Evolutionary conservation across 345 rosid species (phyloP).

Genomic region (Lumnitzera racemosa): DNA sequence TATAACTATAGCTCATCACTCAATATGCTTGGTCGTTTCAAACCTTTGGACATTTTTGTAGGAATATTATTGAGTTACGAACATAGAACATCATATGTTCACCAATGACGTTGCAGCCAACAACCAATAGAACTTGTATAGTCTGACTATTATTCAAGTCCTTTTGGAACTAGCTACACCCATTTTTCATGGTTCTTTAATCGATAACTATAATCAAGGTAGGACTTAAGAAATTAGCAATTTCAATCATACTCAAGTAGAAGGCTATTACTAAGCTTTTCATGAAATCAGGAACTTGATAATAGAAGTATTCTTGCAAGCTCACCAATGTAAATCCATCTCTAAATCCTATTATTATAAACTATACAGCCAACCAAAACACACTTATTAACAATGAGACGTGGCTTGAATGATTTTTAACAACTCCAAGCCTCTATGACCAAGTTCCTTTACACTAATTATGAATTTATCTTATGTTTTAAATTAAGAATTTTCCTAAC

Average conservation of each 20-base stretch:
- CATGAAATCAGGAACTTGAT: constrained; percentile 96
- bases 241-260: constrained; percentile 75
- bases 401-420: constrained; percentile 18
- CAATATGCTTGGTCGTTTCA: not conserved
- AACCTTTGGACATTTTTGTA: constrained; percentile 70
- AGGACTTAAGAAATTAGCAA: constrained; percentile 67
- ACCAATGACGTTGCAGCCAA: constrained; percentile 40
- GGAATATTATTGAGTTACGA: constrained; percentile 51
- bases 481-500: no score
- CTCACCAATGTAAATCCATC: constrained; percentile 89
- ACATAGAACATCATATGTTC: constrained; percentile 42
- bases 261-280: constrained; percentile 88
- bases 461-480: constrained; percentile 16
- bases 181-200: constrained; percentile 30
- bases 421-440: constrained; percentile 24
- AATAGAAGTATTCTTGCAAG: constrained; percentile 84
- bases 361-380: constrained; percentile 84
- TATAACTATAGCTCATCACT: no score
- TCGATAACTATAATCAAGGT: constrained; percentile 52
- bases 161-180: constrained; percentile 69
- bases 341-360: constrained; percentile 58
- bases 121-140: constrained; percentile 75
- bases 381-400: constrained; percentile 62
- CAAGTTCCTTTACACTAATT: constrained; percentile 49
- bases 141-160: constrained; percentile 67